Evolutionary conservation across 208 protist genomes (phyloP).

Genomic region (Naegleria lovaniensis): DNA sequence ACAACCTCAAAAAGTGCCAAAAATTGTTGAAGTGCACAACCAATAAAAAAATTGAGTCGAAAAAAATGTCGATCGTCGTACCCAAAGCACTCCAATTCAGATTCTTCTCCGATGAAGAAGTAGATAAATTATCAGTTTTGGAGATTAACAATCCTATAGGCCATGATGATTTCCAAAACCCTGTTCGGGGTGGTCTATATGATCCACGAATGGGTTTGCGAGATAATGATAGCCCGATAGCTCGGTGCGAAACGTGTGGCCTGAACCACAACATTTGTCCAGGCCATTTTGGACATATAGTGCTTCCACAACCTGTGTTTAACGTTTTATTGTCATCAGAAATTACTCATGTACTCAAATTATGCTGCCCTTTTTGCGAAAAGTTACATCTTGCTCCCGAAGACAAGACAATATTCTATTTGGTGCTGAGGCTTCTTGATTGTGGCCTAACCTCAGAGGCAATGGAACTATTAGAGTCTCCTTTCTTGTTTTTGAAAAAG

Average conservation of each 20-base stretch:
- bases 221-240: conserved; percentile 31
- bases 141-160: conserved; percentile 51
- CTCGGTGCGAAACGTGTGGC: conserved; percentile 64
- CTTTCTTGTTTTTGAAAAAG: conserved; percentile 1
- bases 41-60: not conserved
- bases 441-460: conserved; percentile 30
- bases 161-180: conserved; percentile 56
- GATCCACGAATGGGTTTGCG: conserved; percentile 67
- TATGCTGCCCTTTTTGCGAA: conserved; percentile 67
- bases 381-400: conserved; percentile 39
- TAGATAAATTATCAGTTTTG: conserved; percentile 48
- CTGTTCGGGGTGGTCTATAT: conserved; percentile 63
- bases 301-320: conserved; percentile 68
- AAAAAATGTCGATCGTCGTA: not conserved
- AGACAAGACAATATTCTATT: conserved; percentile 16
- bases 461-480: conserved; percentile 16
- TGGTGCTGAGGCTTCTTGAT: conserved; percentile 30
- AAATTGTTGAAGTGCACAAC: not conserved
- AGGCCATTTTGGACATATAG: conserved; percentile 82
- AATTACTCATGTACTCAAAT: conserved; percentile 57
- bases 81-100: not conserved
- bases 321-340: conserved; percentile 63
- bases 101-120: conserved; percentile 21
- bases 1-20: not conserved
- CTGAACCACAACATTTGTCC: conserved; percentile 59